Conservation (phyloP, 257 asterid species). For the Nicotiana paniculata region DNA sequence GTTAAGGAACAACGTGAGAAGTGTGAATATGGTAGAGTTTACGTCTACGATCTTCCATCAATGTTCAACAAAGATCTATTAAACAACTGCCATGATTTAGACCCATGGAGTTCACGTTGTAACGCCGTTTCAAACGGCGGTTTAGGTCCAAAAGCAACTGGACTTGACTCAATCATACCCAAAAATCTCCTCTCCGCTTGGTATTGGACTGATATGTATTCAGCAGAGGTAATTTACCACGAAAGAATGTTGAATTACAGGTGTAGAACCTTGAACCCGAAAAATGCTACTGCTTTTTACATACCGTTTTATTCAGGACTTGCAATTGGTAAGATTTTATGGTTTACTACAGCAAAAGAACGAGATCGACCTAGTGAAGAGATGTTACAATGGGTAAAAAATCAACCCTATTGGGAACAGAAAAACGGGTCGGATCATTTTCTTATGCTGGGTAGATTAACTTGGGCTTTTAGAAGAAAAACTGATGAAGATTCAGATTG, state of each 20-base stretch:
- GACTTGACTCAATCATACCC: conserved; percentile 38
- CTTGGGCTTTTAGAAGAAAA: conserved; percentile 65
- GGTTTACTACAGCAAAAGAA: conserved; percentile 41
- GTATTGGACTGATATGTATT: conserved; percentile 52
- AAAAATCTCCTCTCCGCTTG: conserved; percentile 34
- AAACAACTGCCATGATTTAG: conserved; percentile 35
- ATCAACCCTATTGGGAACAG: conserved; percentile 27
- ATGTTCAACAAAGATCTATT: conserved; percentile 34
- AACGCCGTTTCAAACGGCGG: conserved; percentile 41
- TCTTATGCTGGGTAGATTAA: conserved; percentile 43
- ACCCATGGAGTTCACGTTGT: conserved; percentile 49
- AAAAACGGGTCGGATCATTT: conserved; percentile 58
- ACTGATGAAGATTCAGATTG: conserved; percentile 37
- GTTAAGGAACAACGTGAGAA: not conserved
- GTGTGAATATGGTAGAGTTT: conserved; percentile 46
- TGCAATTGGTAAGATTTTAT: conserved; percentile 47
- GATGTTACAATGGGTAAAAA: conserved; percentile 44
- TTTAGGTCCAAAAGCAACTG: conserved; percentile 43
- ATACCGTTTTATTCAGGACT: conserved; percentile 65
- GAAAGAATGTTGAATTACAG: conserved; percentile 30
- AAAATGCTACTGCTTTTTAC: conserved; percentile 48
- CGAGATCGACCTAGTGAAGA: conserved; percentile 32
- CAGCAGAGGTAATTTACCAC: conserved; percentile 48
- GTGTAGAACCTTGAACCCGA: conserved; percentile 41
- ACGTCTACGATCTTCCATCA: conserved; percentile 46